Conservation (phyloP, 768 basidiomycete species). For the Suillus subalutaceus region DNA sequence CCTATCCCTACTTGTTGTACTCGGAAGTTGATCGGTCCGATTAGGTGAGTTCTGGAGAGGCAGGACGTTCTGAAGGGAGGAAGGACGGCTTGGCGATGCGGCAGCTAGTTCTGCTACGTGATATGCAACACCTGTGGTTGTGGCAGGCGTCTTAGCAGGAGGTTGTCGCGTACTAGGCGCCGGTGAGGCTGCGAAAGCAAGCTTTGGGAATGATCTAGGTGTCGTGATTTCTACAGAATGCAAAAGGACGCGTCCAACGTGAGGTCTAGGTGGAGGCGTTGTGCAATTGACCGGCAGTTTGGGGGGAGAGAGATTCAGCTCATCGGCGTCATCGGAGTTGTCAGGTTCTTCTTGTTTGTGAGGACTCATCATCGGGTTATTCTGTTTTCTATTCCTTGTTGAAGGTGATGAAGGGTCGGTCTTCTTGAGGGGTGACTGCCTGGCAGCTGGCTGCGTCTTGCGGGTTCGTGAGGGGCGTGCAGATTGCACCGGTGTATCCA, state of each 20-base stretch:
- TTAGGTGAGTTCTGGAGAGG: constrained; percentile 23
- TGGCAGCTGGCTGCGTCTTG: background rate
- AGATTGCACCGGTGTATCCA: constrained; percentile 4
- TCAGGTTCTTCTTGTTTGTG: constrained; percentile 2
- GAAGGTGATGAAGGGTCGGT: constrained; percentile 1
- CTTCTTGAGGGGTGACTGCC: constrained; percentile 10
- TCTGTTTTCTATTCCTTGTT: constrained; percentile 1
- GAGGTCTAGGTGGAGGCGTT: constrained; percentile 26
- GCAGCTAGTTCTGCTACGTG: constrained; percentile 6
- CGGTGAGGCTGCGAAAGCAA: constrained; percentile 18
- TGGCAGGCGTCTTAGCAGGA: constrained; percentile 15
- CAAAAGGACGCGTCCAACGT: constrained; percentile 27
- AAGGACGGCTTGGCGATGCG: background rate
- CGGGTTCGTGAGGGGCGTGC: constrained; percentile 4
- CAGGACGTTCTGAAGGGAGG: constrained; percentile 21
- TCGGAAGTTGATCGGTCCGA: constrained; percentile 18
- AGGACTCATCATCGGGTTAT: background rate
- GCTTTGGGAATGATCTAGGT: constrained; percentile 19
- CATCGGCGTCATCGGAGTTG: constrained; percentile 26
- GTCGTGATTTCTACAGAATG: constrained; percentile 36
- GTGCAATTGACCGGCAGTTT: constrained; percentile 18
- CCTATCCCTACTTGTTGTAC: constrained; percentile 21
- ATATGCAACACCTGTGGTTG: constrained; percentile 21
- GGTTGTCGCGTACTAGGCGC: background rate
- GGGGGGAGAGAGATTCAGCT: constrained; percentile 28